A percentile compares a stretch with the other conserved stretches of the same genome.
phyloP scores from a whole-genome alignment of 2,329 filamentous ascomycete species.

The Volutella citrinella region DNA sequence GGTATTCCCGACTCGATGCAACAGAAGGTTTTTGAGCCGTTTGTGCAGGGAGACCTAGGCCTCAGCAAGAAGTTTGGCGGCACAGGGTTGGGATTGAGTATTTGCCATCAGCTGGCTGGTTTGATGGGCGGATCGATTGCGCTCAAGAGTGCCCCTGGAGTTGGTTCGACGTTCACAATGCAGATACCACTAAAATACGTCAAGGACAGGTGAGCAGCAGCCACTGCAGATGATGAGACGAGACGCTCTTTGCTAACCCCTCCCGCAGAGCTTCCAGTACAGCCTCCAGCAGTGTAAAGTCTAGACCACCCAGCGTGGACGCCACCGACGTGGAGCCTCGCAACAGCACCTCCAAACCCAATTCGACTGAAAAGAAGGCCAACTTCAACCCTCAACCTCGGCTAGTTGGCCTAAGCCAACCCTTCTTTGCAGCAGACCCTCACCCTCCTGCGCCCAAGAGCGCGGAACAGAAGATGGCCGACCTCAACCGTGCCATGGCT shows the following conservation, averaged over 20 bases:
- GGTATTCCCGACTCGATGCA: constrained; percentile 79
- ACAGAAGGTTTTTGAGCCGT: constrained; percentile 85
- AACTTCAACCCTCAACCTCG: constrained; percentile 73
- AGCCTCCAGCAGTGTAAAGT: constrained; percentile 51
- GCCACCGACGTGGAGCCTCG: constrained; percentile 39
- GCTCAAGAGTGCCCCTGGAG: constrained; percentile 67
- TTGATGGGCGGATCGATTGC: constrained; percentile 79
- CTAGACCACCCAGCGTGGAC: constrained; percentile 45
- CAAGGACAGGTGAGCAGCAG: constrained; percentile 54
- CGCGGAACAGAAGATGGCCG: constrained; percentile 60
- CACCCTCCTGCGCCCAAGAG: constrained; percentile 26
- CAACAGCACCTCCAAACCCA: too few relatives aligned
- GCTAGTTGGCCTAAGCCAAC: constrained; percentile 76
- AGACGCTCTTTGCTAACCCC: too few relatives aligned
- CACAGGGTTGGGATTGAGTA: constrained; percentile 83
- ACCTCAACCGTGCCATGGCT: constrained; percentile 63
- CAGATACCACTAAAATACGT: constrained; percentile 77
- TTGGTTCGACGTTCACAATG: constrained; percentile 80
- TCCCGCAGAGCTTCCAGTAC: constrained; percentile 50
- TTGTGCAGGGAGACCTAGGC: constrained; percentile 87
- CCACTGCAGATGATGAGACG: too few relatives aligned
- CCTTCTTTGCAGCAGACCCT: constrained; percentile 64
- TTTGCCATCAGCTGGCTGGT: constrained; percentile 80
- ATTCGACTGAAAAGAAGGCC: not conserved
- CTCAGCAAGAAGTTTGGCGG: constrained; percentile 88